These are phyloP conservation scores for Boletus sp. DNA, from an alignment of 768 basidiomycete genomes.

Conservation along the genomic window DNA sequence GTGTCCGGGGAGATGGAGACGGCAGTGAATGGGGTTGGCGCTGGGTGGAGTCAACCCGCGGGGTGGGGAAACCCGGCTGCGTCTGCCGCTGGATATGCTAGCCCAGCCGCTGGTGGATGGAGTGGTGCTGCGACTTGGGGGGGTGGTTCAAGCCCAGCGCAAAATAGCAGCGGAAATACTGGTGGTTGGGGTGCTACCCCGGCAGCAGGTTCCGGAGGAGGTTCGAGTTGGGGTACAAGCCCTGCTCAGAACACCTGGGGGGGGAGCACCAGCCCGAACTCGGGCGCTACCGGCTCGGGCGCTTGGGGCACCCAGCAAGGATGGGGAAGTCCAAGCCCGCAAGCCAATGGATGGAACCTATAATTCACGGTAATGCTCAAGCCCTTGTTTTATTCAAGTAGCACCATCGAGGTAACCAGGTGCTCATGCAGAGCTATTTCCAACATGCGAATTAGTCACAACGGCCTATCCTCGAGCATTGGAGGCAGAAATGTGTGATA, in stretches of 20 bases:
- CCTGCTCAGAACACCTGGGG: conserved; percentile 39
- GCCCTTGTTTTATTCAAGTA: not conserved
- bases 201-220: conserved; percentile 23
- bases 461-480: not conserved
- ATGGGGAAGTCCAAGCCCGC: conserved; percentile 50
- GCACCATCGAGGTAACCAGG: not conserved
- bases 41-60: conserved; percentile 22
- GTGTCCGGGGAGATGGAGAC: conserved; percentile 40
- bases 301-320: conserved; percentile 39
- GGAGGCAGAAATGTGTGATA: too few species aligned
- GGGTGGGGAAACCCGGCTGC: conserved; percentile 31
- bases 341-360: conserved; percentile 55
- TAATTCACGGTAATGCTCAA: conserved; percentile 3
- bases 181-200: conserved; percentile 27
- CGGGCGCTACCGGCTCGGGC: conserved; percentile 14
- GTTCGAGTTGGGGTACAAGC: conserved; percentile 31
- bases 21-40: conserved; percentile 23
- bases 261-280: conserved; percentile 33
- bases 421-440: not conserved
- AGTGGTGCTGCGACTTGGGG: conserved; percentile 24
- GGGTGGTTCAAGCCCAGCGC: conserved; percentile 26
- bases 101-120: conserved; percentile 34
- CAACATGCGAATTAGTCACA: not conserved
- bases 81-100: conserved; percentile 32
- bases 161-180: conserved; percentile 20